phyloP scores from a whole-genome alignment of 2,329 filamentous ascomycete genomes.

The Calonectria pseudoturangicola region DNA sequence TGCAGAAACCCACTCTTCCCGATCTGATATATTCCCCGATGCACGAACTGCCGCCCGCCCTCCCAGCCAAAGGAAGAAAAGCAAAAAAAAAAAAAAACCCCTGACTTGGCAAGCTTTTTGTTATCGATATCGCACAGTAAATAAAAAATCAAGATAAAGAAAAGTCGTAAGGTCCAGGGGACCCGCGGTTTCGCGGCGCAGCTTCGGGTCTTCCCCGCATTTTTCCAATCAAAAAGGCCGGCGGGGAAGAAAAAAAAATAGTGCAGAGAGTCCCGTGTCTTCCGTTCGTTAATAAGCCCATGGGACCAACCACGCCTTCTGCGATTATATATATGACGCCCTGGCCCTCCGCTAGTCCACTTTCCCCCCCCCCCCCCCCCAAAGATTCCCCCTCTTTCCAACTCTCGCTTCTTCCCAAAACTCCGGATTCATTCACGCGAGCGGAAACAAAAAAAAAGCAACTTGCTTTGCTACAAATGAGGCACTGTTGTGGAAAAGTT shows the following conservation, averaged over 20 bases:
- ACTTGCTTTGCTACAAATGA: no score
- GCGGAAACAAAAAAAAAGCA: background rate
- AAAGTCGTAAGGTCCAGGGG: background rate
- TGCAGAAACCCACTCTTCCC: background rate
- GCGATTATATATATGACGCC: conserved; percentile 10
- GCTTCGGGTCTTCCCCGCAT: conserved; percentile 23
- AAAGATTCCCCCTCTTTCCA: conserved; percentile 3
- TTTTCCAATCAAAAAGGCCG: conserved; percentile 4
- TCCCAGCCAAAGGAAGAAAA: background rate
- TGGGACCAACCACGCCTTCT: background rate
- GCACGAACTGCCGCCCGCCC: background rate
- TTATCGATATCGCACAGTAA: background rate
- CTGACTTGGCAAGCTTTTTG: background rate
- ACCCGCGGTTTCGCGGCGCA: background rate
- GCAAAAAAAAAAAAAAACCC: background rate
- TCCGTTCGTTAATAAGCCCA: conserved; percentile 15
- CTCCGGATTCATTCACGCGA: background rate
- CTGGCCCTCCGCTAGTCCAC: conserved; percentile 10
- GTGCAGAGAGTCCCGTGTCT: conserved; percentile 8
- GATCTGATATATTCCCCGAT: background rate
- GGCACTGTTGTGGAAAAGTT: background rate
- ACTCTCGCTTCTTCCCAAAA: background rate
- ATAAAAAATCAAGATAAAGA: background rate
- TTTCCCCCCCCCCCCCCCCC: background rate
- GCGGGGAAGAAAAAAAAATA: background rate